Conservation (phyloP, 2,329 filamentous ascomycete species). For the Sphaceloma murrayae region DNA sequence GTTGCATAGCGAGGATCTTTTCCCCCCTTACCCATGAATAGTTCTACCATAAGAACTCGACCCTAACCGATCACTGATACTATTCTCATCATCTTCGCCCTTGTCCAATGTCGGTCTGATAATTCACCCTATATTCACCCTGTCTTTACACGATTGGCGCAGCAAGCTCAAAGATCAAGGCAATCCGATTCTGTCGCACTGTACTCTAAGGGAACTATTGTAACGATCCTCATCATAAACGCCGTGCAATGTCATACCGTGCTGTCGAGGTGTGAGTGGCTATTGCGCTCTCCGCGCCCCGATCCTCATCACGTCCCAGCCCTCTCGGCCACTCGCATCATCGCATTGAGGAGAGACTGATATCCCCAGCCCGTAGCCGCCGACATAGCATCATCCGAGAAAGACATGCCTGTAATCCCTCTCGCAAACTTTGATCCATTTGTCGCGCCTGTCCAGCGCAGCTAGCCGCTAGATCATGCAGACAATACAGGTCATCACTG, state of each 20-base stretch:
- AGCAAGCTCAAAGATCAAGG: too few relatives aligned
- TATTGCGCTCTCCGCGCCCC: background rate
- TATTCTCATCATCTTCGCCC: too few relatives aligned
- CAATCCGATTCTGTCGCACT: constrained; percentile 12
- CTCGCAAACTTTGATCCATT: background rate
- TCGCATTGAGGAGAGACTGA: constrained; percentile 13
- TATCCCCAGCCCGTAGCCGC: background rate
- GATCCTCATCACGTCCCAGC: background rate
- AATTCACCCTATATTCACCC: too few relatives aligned
- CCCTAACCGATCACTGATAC: too few relatives aligned
- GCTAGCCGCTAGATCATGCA: too few relatives aligned
- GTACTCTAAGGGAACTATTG: background rate
- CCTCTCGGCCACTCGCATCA: background rate
- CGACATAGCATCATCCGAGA: background rate
- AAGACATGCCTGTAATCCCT: background rate
- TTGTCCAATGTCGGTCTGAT: too few relatives aligned
- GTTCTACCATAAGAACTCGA: too few relatives aligned
- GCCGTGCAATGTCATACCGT: background rate
- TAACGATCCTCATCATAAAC: background rate
- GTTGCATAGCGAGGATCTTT: too few relatives aligned
- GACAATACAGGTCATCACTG: constrained; percentile 12
- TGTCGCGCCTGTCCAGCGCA: background rate
- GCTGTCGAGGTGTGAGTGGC: background rate
- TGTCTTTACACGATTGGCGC: too few relatives aligned
- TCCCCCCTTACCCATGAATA: too few relatives aligned